These are phyloP conservation scores for Pseudogymnoascus verrucosus DNA, from an alignment of 2,329 filamentous ascomycete genomes.

Conservation along the genomic window DNA sequence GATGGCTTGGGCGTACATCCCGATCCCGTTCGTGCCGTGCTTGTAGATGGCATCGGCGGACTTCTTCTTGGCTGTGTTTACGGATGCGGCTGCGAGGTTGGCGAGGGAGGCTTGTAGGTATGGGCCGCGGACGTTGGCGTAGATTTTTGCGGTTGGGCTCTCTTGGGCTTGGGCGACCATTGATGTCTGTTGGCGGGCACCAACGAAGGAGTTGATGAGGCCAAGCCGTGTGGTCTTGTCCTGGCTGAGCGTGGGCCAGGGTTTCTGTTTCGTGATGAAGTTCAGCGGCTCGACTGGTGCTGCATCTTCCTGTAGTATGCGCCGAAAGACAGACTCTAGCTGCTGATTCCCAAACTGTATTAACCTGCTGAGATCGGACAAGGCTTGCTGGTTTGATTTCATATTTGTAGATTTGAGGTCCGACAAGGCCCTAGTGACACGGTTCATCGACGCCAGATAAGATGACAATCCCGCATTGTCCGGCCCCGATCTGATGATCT, in stretches of 20 bases:
- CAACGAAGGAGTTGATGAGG: constrained; percentile 71
- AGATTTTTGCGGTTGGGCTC: constrained; percentile 70
- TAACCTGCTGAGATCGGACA: constrained; percentile 68
- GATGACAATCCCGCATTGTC: constrained; percentile 72
- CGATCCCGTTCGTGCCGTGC: constrained; percentile 83
- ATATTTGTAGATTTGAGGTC: constrained; percentile 88
- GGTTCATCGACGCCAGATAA: constrained; percentile 84
- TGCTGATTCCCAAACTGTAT: constrained; percentile 73
- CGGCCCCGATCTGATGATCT: constrained; percentile 80
- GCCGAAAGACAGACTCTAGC: constrained; percentile 76
- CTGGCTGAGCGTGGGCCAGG: constrained; percentile 72
- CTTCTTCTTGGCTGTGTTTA: constrained; percentile 76
- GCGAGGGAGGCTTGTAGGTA: constrained; percentile 77
- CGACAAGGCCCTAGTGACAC: constrained; percentile 72
- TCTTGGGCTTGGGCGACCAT: constrained; percentile 36
- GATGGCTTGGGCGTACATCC: constrained; percentile 78
- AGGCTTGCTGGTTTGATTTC: constrained; percentile 82
- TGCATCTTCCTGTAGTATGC: constrained; percentile 69
- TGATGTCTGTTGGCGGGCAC: constrained; percentile 46
- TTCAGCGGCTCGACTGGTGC: constrained; percentile 80
- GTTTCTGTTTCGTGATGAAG: constrained; percentile 80
- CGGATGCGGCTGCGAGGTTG: constrained; percentile 79
- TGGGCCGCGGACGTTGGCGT: constrained; percentile 75
- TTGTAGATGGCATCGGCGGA: constrained; percentile 74
- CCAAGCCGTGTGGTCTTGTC: constrained; percentile 69